Evolutionary conservation across 192 early-diverging fungal genomes (phyloP).

Genomic region (Backusella circina): DNA sequence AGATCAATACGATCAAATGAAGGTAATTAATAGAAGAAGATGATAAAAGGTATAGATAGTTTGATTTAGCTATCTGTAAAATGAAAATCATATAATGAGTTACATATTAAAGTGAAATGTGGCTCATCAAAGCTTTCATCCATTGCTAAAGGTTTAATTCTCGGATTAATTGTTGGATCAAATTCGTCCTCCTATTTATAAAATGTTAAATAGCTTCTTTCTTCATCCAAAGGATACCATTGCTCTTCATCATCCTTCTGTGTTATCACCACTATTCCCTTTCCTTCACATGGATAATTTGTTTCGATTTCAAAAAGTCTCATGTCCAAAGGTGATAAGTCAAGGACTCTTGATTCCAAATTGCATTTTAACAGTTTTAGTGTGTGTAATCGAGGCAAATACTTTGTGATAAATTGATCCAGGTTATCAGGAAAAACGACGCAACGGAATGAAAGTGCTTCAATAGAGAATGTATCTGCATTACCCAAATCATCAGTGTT

Average conservation of each 20-base stretch:
- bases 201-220: background rate
- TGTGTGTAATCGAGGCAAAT: background rate
- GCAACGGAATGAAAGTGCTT: background rate
- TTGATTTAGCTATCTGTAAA: background rate
- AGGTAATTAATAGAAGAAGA: too few relatives aligned
- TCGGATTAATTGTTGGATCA: background rate
- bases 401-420: background rate
- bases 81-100: background rate
- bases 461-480: background rate
- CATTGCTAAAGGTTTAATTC: background rate
- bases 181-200: background rate
- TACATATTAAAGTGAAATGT: background rate
- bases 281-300: background rate
- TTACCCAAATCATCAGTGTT: background rate
- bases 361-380: background rate
- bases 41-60: background rate
- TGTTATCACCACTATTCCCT: background rate
- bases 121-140: background rate
- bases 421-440: background rate
- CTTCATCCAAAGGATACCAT: background rate
- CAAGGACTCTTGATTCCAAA: background rate
- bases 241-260: background rate
- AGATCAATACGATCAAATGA: too few relatives aligned
- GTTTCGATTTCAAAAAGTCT: background rate
- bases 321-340: background rate